Evolutionary conservation across 2,329 filamentous ascomycete species (phyloP).

Genomic region (Davidsoniella neocaledoniae): DNA sequence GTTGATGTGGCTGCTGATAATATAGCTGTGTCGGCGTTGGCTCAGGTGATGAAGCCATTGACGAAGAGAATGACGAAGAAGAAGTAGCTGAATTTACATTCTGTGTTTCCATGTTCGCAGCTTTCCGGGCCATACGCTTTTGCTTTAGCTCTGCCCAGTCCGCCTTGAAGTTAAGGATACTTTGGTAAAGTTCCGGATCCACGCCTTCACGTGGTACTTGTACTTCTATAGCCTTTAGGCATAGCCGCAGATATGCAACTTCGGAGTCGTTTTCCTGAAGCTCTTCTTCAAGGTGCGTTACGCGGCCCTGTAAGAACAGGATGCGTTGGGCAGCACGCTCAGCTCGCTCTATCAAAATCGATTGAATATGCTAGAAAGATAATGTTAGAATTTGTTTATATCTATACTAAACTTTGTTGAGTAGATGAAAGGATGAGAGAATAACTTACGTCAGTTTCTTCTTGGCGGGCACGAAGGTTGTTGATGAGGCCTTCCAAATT

Average conservation of each 20-base stretch:
- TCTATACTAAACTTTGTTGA: not conserved
- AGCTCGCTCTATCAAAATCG: conserved; percentile 39
- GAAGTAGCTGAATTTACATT: no score
- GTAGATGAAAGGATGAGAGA: not conserved
- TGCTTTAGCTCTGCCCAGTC: conserved; percentile 39
- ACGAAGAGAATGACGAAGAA: no score
- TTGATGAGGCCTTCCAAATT: conserved; percentile 33
- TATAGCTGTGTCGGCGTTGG: no score
- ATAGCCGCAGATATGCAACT: conserved; percentile 43
- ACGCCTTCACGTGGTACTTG: conserved; percentile 35
- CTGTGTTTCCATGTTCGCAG: not conserved
- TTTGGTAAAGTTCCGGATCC: conserved; percentile 39
- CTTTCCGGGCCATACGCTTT: conserved; percentile 18
- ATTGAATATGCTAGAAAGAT: conserved; percentile 38
- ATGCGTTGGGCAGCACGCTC: conserved; percentile 42
- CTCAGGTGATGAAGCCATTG: no score
- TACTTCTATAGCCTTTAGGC: conserved; percentile 45
- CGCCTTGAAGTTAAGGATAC: conserved; percentile 43
- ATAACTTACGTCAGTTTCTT: conserved; percentile 36
- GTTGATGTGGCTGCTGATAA: no score
- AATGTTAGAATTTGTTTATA: conserved; percentile 16
- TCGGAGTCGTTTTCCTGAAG: conserved; percentile 41
- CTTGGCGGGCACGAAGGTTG: conserved; percentile 36
- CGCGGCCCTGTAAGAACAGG: conserved; percentile 40
- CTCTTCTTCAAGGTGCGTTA: conserved; percentile 42